These are phyloP conservation scores for Penicillium hordei DNA, from an alignment of 2,329 filamentous ascomycete species.

Conservation along the genomic window DNA sequence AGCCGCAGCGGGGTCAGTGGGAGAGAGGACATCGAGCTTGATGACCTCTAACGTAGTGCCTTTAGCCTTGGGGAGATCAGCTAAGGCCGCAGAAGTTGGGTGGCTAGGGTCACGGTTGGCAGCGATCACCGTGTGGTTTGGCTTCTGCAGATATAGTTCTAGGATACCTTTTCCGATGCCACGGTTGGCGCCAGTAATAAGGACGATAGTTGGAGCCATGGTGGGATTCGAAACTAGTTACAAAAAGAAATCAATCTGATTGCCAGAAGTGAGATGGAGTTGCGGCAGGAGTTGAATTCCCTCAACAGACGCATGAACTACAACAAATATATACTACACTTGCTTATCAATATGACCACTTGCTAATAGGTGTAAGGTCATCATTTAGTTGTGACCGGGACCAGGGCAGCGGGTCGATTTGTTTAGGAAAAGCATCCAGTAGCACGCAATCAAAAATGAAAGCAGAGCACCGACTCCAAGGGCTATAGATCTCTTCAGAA, in stretches of 20 bases:
- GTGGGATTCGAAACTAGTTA: neutral
- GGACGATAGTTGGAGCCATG: neutral
- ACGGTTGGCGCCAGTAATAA: neutral
- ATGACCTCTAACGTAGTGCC: neutral
- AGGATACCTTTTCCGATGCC: neutral
- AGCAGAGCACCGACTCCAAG: neutral
- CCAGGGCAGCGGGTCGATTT: no score
- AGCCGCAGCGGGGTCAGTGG: neutral
- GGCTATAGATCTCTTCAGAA: neutral
- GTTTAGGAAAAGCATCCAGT: neutral
- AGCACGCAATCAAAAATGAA: neutral
- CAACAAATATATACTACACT: neutral
- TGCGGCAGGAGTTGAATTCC: neutral
- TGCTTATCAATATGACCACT: neutral
- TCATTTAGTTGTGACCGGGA: neutral
- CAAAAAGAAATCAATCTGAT: neutral
- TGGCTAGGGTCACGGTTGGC: neutral
- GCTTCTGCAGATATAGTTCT: neutral
- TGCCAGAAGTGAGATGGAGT: neutral
- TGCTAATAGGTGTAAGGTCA: neutral
- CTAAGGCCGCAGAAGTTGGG: neutral
- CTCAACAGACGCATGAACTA: neutral
- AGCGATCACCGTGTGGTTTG: neutral
- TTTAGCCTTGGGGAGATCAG: neutral
- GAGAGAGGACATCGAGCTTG: neutral